phyloP scores from a whole-genome alignment of 805 yeast species.

The Candida silvatica region DNA sequence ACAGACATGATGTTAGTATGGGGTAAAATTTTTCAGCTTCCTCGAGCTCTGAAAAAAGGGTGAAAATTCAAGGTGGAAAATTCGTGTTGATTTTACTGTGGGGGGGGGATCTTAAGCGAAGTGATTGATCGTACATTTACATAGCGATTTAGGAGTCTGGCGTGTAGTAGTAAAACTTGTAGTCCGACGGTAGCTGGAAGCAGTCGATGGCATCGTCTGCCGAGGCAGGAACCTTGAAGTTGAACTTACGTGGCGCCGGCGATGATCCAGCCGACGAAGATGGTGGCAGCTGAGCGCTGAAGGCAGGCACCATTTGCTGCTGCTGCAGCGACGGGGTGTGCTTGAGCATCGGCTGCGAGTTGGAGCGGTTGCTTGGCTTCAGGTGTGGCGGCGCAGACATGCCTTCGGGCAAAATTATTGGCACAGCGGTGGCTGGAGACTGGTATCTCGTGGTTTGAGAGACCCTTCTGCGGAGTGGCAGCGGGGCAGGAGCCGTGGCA shows the following conservation, averaged over 20 bases:
- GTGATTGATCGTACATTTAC: too few species aligned
- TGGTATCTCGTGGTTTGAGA: not conserved
- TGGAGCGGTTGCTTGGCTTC: not conserved
- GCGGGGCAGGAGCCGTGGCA: not conserved
- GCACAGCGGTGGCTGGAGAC: not conserved
- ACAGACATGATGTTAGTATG: slow-evolving; percentile 10
- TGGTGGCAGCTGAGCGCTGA: too few species aligned
- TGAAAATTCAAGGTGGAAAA: not conserved
- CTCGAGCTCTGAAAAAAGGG: not conserved
- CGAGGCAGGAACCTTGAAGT: too few species aligned
- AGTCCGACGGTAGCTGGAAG: slow-evolving; percentile 1
- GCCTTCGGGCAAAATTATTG: too few species aligned
- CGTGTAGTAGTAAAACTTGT: slow-evolving; percentile 6
- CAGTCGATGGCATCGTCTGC: too few species aligned
- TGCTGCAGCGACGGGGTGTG: too few species aligned
- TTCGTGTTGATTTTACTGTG: not conserved
- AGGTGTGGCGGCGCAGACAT: too few species aligned
- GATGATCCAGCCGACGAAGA: too few species aligned
- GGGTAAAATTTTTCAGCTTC: not conserved
- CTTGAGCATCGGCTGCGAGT: not conserved
- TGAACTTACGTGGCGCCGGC: too few species aligned
- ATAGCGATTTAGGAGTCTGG: slow-evolving; percentile 1
- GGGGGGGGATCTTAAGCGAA: not conserved
- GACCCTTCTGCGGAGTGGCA: not conserved
- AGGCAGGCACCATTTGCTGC: too few species aligned